Conservation (phyloP, 192 early-diverging fungal species). For the Pilobolus umbonatus region DNA sequence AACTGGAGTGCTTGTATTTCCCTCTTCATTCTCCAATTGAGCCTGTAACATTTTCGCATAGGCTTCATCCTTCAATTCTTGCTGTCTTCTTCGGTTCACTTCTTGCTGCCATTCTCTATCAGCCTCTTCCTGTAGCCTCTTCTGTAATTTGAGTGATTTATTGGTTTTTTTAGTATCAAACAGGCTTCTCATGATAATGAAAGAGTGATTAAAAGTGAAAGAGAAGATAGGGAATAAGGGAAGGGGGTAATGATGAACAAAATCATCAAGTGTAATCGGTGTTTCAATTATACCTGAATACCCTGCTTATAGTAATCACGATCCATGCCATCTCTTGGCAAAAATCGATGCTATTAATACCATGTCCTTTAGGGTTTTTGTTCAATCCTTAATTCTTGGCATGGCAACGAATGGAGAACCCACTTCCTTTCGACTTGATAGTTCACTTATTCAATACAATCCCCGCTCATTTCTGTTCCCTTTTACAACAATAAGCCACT, state of each 20-base stretch:
- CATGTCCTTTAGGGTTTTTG: no score
- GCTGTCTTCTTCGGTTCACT: conserved; percentile 1
- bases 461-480: no score
- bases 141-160: conserved; percentile 12
- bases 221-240: neutral
- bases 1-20: neutral
- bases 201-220: neutral
- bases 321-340: no score
- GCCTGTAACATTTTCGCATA: conserved; percentile 11
- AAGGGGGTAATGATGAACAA: neutral
- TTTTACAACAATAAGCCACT: no score
- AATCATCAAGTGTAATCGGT: neutral
- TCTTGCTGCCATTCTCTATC: conserved; percentile 6
- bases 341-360: no score
- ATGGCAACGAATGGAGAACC: no score
- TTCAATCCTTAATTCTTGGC: no score
- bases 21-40: neutral
- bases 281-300: neutral
- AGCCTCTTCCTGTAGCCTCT: conserved; percentile 3
- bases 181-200: neutral
- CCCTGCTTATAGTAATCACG: neutral
- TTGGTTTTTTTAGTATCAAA: conserved; percentile 6
- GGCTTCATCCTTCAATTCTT: conserved; percentile 11
- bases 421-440: no score
- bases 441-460: no score